Evolutionary conservation across 2,329 filamentous ascomycete genomes (phyloP), one percentile per base, ranked within the genome.

Genomic region (Colletotrichum shisoi): DNA sequence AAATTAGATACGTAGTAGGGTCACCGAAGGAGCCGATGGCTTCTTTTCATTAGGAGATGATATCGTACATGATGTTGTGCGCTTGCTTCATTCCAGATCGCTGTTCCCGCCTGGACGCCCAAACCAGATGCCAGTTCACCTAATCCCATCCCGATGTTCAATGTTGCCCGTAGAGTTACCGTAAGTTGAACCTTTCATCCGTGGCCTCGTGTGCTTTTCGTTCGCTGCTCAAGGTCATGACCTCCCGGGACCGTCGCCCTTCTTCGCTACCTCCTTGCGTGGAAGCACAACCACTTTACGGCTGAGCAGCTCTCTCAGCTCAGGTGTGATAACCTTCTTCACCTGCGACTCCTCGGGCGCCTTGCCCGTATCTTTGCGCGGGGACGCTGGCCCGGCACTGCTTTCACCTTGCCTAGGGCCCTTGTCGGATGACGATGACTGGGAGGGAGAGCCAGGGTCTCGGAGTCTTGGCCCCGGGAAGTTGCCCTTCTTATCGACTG

Each of bases 401-500:
- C 44, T 62, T 34, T 57, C 45, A 2, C 52, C 44, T 8, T 65
- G 54, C n/a, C 57, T 24, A 0, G 57, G 11, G 0, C 42, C 4
- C 17, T 67, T 19, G 5, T 62, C 62, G 39, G 44, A 21, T n/a
- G 51, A 49, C 11, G 40, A 63, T 17, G 72, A 40, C 17, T 73
- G 58, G n/a, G 66, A 56, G 5, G 71, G 45, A 39, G 65, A 60
- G 3, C 24, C 62, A n/a, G 46, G 68, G 62, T 9, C 71, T 71
- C 34, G 72, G 62, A 40, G 64, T 59, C 21, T 71, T 70, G 84
- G 87, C 0, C 82, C 80, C 0, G 93, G 93, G 72, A 97, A 96
- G 74, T 92, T 93, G 58, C 90, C 84, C 77, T 95, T 96, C 80
- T 95, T 94, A 78, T 99, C 96, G 42, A 97, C 90, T 0, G 92